phyloP scores from a whole-genome alignment of 345 rosid species.

The Cardamine chenopodiifolia region DNA sequence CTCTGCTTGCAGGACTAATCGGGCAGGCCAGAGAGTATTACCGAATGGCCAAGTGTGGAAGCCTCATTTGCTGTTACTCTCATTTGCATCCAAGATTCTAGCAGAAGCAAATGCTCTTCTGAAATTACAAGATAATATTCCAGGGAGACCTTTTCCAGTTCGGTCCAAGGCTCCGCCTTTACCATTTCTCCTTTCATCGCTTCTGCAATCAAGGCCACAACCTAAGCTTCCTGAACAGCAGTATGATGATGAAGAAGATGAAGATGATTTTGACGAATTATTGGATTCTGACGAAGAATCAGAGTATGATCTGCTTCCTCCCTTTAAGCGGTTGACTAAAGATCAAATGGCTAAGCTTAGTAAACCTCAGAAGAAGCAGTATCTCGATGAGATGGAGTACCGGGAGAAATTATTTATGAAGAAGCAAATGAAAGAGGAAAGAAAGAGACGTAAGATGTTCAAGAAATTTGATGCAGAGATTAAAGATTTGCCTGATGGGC shows the following conservation, averaged over 20 bases:
- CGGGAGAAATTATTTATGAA: slow-evolving; percentile 88
- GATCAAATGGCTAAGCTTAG: slow-evolving; percentile 73
- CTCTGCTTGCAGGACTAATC: slow-evolving; percentile 94
- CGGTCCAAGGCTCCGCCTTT: slow-evolving; percentile 81
- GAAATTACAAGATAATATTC: slow-evolving; percentile 85
- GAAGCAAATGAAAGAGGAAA: slow-evolving; percentile 91
- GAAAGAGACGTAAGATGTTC: slow-evolving; percentile 65
- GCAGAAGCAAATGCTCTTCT: slow-evolving; percentile 90
- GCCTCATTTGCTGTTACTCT: slow-evolving; percentile 91
- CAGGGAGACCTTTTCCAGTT: slow-evolving; percentile 75
- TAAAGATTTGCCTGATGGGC: slow-evolving; percentile 58
- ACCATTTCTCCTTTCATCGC: slow-evolving; percentile 87
- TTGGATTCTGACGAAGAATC: slow-evolving; percentile 87
- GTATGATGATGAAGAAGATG: slow-evolving; percentile 72
- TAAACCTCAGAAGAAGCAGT: slow-evolving; percentile 81
- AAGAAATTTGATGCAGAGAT: slow-evolving; percentile 73
- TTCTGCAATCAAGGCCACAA: slow-evolving; percentile 90
- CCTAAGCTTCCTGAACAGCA: slow-evolving; percentile 93
- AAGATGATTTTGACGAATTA: slow-evolving; percentile 77
- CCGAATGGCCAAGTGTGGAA: slow-evolving; percentile 99
- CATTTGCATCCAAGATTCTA: slow-evolving; percentile 97
- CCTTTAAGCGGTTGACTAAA: slow-evolving; percentile 76
- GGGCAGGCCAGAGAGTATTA: slow-evolving; percentile 97
- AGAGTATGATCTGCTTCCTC: slow-evolving; percentile 83
- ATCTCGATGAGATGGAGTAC: slow-evolving; percentile 84